These are phyloP conservation scores for Globisporangium recalcitrans DNA, from an alignment of 352 stramenopile species.

Conservation along the genomic window DNA sequence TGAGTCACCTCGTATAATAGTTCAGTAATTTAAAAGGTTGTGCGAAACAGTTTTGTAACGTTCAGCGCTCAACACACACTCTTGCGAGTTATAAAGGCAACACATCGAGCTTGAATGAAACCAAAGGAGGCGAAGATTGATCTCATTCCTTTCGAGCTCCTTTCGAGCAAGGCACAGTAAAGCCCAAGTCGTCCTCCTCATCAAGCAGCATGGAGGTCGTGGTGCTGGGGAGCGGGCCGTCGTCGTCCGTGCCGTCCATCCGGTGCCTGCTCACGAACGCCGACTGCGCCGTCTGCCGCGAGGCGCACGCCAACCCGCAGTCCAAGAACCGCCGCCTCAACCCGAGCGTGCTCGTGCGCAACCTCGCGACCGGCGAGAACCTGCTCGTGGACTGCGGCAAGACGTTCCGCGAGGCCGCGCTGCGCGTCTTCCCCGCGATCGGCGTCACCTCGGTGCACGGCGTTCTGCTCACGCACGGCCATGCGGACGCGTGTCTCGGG, in stretches of 20 bases:
- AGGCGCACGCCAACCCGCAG: slow-evolving; percentile 55
- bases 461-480: slow-evolving; percentile 80
- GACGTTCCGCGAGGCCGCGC: slow-evolving; percentile 78
- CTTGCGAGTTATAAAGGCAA: too few species aligned
- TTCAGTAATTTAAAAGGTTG: too few species aligned
- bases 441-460: slow-evolving; percentile 51
- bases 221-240: slow-evolving; percentile 78
- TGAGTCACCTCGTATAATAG: too few species aligned
- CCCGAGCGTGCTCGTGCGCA: slow-evolving; percentile 69
- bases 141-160: background rate
- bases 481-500: slow-evolving; percentile 77
- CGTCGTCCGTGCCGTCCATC: slow-evolving; percentile 74
- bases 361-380: slow-evolving; percentile 34
- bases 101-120: too few species aligned
- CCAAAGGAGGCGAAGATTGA: too few species aligned
- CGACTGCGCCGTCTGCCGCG: slow-evolving; percentile 53
- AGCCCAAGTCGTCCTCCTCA: too few species aligned
- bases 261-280: slow-evolving; percentile 55
- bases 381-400: slow-evolving; percentile 87
- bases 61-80: too few species aligned
- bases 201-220: slow-evolving; percentile 74
- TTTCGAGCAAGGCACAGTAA: too few species aligned
- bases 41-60: too few species aligned
- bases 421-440: slow-evolving; percentile 59
- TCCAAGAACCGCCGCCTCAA: slow-evolving; percentile 81